phyloP scores from a whole-genome alignment of 2,329 filamentous ascomycete genomes.

The Teratosphaeria nubilosa region DNA sequence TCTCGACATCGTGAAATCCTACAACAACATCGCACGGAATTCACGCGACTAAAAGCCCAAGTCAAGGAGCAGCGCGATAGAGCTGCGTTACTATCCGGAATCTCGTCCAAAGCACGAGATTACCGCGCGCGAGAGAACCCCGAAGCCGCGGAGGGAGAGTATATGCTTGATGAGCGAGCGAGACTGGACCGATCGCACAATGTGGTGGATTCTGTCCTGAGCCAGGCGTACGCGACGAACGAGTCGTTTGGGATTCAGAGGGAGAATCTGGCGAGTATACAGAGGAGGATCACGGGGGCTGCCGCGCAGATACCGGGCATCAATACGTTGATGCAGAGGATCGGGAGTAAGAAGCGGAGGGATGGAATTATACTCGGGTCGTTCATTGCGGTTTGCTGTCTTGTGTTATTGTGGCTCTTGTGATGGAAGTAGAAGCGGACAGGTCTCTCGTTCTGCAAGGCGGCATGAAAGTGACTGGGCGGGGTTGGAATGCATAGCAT shows the following conservation, averaged over 20 bases:
- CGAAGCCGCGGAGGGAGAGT: slow-evolving; percentile 78
- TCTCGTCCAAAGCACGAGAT: slow-evolving; percentile 82
- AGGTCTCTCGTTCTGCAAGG: background rate
- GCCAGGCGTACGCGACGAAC: slow-evolving; percentile 93
- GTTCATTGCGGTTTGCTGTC: slow-evolving; percentile 86
- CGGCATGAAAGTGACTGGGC: background rate
- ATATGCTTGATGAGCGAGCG: slow-evolving; percentile 85
- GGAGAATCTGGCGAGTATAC: slow-evolving; percentile 80
- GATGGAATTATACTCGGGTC: slow-evolving; percentile 87
- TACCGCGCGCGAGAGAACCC: slow-evolving; percentile 66
- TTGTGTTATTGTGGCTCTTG: slow-evolving; percentile 72
- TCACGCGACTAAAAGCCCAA: slow-evolving; percentile 60
- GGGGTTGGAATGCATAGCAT: background rate
- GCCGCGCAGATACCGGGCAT: slow-evolving; percentile 88
- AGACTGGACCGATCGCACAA: slow-evolving; percentile 83
- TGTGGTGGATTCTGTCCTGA: slow-evolving; percentile 80
- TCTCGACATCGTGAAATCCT: slow-evolving; percentile 85
- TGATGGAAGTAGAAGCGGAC: slow-evolving; percentile 25
- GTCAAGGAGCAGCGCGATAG: slow-evolving; percentile 73
- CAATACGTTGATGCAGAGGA: slow-evolving; percentile 82
- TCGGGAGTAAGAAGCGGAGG: slow-evolving; percentile 87
- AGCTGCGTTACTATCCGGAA: slow-evolving; percentile 80
- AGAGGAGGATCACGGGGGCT: slow-evolving; percentile 77
- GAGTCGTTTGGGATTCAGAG: slow-evolving; percentile 81
- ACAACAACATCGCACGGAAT: slow-evolving; percentile 73